Conservation (phyloP, 2,329 filamentous ascomycete species). For the Xylaria sp. region DNA sequence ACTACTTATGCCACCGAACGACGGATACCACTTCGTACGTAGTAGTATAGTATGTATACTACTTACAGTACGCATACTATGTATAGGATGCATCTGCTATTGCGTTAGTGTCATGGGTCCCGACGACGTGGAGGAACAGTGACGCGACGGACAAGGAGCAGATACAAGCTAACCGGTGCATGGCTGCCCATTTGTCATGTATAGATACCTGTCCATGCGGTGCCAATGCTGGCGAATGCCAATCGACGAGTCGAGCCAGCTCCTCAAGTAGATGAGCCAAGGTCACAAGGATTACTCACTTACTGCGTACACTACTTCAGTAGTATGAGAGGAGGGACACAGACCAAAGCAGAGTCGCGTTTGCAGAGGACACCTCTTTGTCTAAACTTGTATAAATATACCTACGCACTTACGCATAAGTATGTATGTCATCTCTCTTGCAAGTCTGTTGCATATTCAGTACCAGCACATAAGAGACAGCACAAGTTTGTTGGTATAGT, state of each 20-base stretch:
- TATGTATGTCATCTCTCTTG: neutral
- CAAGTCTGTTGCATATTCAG: neutral
- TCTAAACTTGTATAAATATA: no score
- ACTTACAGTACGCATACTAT: no score
- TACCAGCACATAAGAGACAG: slow-evolving; percentile 20
- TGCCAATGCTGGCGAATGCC: slow-evolving; percentile 17
- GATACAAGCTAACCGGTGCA: slow-evolving; percentile 49
- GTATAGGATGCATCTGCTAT: slow-evolving; percentile 40
- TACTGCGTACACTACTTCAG: no score
- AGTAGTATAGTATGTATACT: no score
- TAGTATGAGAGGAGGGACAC: neutral
- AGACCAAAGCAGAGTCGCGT: neutral
- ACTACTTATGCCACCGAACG: no score
- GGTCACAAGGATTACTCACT: slow-evolving; percentile 21
- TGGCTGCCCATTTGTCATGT: slow-evolving; percentile 53
- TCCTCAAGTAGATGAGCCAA: slow-evolving; percentile 21
- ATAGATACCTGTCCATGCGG: slow-evolving; percentile 45
- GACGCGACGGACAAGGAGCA: slow-evolving; percentile 38
- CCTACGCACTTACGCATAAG: no score
- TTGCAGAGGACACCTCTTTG: neutral
- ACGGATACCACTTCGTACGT: no score
- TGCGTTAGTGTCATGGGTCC: slow-evolving; percentile 43
- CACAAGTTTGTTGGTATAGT: neutral
- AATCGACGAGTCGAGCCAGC: slow-evolving; percentile 34
- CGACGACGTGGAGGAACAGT: slow-evolving; percentile 45